These are phyloP conservation scores for Cryptococcus sp. DNA, from an alignment of 1,284 basidiomycete genomes.

Conservation along the genomic window DNA sequence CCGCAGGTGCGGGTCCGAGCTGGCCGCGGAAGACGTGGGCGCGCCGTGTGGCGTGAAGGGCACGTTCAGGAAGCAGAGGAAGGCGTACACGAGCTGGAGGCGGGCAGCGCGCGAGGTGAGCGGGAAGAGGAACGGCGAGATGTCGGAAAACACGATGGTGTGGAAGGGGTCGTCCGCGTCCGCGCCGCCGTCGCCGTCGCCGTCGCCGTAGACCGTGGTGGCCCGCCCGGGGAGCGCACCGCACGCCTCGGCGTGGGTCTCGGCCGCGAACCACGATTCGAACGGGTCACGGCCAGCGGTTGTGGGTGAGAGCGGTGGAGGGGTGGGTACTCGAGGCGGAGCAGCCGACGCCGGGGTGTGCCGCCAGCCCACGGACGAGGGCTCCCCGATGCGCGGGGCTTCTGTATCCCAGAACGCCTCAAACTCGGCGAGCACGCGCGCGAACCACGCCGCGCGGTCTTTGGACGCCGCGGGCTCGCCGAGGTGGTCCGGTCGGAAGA, in stretches of 20 bases:
- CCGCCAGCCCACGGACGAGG: constrained; percentile 50
- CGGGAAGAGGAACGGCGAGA: constrained; percentile 65
- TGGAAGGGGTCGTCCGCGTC: constrained; percentile 66
- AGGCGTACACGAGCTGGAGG: constrained; percentile 66
- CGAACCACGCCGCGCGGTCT: constrained; percentile 21
- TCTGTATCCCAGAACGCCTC: constrained; percentile 56
- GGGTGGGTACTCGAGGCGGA: not conserved
- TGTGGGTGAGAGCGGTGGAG: not conserved
- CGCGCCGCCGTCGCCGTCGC: constrained; percentile 49
- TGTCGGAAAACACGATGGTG: constrained; percentile 73
- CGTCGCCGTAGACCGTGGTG: constrained; percentile 54
- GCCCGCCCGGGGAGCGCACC: constrained; percentile 60
- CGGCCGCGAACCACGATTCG: constrained; percentile 64
- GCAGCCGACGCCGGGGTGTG: constrained; percentile 1
- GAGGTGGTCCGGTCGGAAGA: constrained; percentile 44
- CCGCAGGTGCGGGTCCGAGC: constrained; percentile 48
- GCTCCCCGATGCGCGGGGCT: constrained; percentile 52
- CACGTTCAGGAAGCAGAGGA: constrained; percentile 73
- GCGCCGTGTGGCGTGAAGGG: constrained; percentile 52
- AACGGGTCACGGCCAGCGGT: constrained; percentile 58
- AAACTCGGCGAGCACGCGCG: constrained; percentile 40
- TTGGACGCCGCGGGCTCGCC: constrained; percentile 11
- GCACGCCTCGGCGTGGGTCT: constrained; percentile 55
- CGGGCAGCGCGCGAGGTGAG: constrained; percentile 58
- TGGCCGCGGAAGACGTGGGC: constrained; percentile 43